Base-by-base conservation (phyloP, 495 filamentous ascomycete species). In the Staphylotrichum tortipilum region DNA sequence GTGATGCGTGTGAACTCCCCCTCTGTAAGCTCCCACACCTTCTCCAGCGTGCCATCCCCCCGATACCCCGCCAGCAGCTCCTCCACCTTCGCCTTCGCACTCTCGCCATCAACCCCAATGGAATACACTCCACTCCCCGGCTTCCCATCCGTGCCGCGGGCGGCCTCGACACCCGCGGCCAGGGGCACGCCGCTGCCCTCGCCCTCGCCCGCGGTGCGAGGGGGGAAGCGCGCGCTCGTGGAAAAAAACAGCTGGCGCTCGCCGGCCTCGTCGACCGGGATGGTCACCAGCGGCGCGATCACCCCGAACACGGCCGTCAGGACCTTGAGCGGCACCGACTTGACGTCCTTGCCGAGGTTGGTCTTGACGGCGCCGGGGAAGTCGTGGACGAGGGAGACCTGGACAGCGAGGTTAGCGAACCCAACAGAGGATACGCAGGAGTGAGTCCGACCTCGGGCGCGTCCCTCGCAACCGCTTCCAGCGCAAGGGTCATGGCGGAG, bases 221-320 rank as follows among this genome's bases (percentile, higher is more conserved):
- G n/a, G 74, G 75, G 69, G 60, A 74, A 82, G 29, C 59, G 59
- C 11, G 66, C 70, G 46, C 69, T 76, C 9, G 79, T 82, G 5
- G 74, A 67, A 8, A 78, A 53, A 48, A 70, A 82, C 33, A 80
- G 31, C 54, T 81, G 76, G 19, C 79, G 55, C 58, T 81, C 73
- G 0, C 78, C 80, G 38, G 66, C 66, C 62, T 81, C 79, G 12
- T 61, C 55, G 1, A 55, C 17, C 5, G 64, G 48, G 1, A 58
- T 45, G 3, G 46, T 28, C 3, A 50, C 18, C 21, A 56, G 8
- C 34, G 17, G 19, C n/a, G n/a, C n/a, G n/a, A n/a, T n/a, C n/a
- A n/a, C n/a, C n/a, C n/a, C n/a, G n/a, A n/a, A n/a, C n/a, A n/a
- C n/a, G n/a, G n/a, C n/a, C n/a, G n/a, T n/a, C n/a, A n/a, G n/a